Percentiles rank a stretch among this genome's conserved stretches.
phyloP scores from a whole-genome alignment of 2,329 filamentous ascomycete species.

The Sclerotinia spermophila region DNA sequence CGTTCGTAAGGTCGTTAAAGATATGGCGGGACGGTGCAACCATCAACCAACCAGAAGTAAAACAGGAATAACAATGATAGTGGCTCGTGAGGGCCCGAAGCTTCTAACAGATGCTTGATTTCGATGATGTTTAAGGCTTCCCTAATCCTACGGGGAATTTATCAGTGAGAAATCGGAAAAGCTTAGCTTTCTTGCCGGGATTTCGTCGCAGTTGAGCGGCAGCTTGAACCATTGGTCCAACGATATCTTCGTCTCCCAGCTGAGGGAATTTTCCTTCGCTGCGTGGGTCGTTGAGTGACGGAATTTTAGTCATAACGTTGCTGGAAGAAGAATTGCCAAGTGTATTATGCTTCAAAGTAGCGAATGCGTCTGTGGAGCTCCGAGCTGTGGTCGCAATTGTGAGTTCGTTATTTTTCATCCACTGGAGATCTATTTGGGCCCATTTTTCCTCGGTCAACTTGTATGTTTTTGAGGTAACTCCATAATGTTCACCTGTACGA shows the following conservation, averaged over 20 bases:
- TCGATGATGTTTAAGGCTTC: conserved; percentile 23
- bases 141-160: conserved; percentile 36
- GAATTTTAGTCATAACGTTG: conserved; percentile 60
- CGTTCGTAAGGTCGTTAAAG: conserved; percentile 20
- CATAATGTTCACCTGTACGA: conserved; percentile 86
- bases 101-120: conserved; percentile 3
- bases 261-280: conserved; percentile 79
- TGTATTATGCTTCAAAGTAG: conserved; percentile 41
- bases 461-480: conserved; percentile 84
- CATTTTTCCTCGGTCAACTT: conserved; percentile 84
- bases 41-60: conserved; percentile 16
- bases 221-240: conserved; percentile 71
- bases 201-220: conserved; percentile 34
- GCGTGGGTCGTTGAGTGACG: conserved; percentile 62
- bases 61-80: conserved; percentile 20
- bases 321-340: conserved; percentile 44
- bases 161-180: conserved; percentile 36
- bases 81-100: conserved; percentile 18
- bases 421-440: conserved; percentile 71
- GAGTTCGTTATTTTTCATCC: conserved; percentile 67
- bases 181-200: conserved; percentile 35
- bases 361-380: conserved; percentile 42
- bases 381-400: conserved; percentile 52
- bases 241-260: conserved; percentile 86
- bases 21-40: conserved; percentile 7